A percentile compares a stretch with the other conserved stretches of the same genome.
These are phyloP conservation scores for Pilaira anomala DNA, from an alignment of 192 early-diverging fungal species.

Conservation along the genomic window DNA sequence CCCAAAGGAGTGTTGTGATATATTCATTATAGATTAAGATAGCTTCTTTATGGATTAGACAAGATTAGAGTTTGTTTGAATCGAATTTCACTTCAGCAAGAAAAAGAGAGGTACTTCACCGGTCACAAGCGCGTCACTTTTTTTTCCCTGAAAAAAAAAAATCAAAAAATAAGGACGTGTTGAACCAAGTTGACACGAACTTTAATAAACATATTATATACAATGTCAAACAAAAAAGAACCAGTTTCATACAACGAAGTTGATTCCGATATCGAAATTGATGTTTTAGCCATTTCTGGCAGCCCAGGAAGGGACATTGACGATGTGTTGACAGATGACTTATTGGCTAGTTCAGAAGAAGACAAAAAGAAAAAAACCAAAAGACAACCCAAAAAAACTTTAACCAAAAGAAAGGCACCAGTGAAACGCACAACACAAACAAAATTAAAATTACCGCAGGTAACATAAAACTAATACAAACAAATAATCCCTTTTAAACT, in stretches of 20 bases:
- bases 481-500: neutral
- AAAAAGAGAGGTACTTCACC: too few relatives aligned
- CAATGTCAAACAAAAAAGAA: neutral
- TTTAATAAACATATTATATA: too few relatives aligned
- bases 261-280: neutral
- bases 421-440: conserved; percentile 11
- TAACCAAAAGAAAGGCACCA: conserved; percentile 20
- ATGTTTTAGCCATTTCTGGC: neutral
- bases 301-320: conserved; percentile 1
- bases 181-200: too few relatives aligned
- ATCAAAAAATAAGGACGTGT: too few relatives aligned
- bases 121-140: too few relatives aligned
- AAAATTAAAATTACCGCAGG: conserved; percentile 1
- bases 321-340: conserved; percentile 18
- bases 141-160: too few relatives aligned
- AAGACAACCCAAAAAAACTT: conserved; percentile 13
- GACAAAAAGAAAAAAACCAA: conserved; percentile 4
- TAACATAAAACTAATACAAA: neutral
- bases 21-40: too few relatives aligned
- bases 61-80: too few relatives aligned
- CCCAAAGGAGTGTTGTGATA: too few relatives aligned
- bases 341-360: conserved; percentile 19
- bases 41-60: too few relatives aligned
- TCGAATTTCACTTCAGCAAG: neutral
- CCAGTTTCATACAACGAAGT: neutral